A percentile compares a stretch with the other conserved stretches of the same genome.
These are phyloP conservation scores for Ogataea sp. DNA, from an alignment of 805 yeast genomes.

Conservation along the genomic window DNA sequence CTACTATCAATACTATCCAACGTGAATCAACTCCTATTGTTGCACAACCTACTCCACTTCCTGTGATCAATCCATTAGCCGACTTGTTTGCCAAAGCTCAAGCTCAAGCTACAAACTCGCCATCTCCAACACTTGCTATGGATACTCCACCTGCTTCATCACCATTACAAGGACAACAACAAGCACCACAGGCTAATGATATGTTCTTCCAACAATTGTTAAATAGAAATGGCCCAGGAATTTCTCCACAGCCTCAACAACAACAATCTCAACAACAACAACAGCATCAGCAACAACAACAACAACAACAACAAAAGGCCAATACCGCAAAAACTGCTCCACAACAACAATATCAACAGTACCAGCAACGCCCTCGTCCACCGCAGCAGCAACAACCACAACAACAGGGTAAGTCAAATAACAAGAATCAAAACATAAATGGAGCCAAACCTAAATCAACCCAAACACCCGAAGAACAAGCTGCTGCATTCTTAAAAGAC, in stretches of 20 bases:
- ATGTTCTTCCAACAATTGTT: neutral
- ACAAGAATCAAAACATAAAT: slow-evolving; percentile 1
- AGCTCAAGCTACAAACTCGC: neutral
- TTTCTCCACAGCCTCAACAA: neutral
- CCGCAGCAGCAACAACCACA: slow-evolving; percentile 6
- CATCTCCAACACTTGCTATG: slow-evolving; percentile 1
- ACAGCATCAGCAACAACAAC: slow-evolving; percentile 4
- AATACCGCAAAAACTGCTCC: too few species aligned
- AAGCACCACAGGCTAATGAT: too few species aligned
- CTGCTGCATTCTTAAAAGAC: neutral
- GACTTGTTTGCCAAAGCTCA: neutral
- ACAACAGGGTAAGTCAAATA: slow-evolving; percentile 1
- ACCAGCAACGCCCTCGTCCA: slow-evolving; percentile 1
- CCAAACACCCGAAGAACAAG: slow-evolving; percentile 1
- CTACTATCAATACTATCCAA: slow-evolving; percentile 4
- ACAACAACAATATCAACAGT: slow-evolving; percentile 5
- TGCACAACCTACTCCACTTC: slow-evolving; percentile 1
- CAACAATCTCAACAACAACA: slow-evolving; percentile 1
- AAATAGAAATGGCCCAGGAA: neutral
- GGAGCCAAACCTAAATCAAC: neutral
- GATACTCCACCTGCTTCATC: neutral
- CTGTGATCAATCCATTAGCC: slow-evolving; percentile 1
- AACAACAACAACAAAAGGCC: slow-evolving; percentile 3
- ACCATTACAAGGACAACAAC: too few species aligned
- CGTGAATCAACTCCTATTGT: slow-evolving; percentile 1